Evolutionary conservation across 441 rosid genomes (phyloP).

Genomic region (Isatis lusitanica): DNA sequence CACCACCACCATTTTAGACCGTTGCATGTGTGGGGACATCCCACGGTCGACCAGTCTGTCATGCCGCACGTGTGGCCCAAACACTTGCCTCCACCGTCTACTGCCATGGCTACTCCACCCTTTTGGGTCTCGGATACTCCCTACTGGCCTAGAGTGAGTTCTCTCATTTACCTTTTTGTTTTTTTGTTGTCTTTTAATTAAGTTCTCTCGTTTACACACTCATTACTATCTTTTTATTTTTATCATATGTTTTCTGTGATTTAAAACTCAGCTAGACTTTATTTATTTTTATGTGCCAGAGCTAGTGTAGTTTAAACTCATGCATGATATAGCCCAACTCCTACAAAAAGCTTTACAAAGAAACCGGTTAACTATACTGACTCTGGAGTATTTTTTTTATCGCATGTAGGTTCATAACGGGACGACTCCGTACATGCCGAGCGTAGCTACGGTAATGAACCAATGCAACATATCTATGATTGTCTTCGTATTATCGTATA

Average conservation of each 20-base stretch:
- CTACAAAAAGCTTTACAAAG: background rate
- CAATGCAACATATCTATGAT: slow-evolving; percentile 24
- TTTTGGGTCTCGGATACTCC: slow-evolving; percentile 37
- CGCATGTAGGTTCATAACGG: slow-evolving; percentile 51
- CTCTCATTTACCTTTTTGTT: background rate
- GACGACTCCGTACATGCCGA: slow-evolving; percentile 49
- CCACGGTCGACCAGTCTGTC: slow-evolving; percentile 40
- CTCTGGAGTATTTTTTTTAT: background rate
- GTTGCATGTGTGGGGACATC: slow-evolving; percentile 96
- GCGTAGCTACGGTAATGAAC: slow-evolving; percentile 46
- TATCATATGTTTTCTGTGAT: background rate
- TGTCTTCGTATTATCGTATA: background rate
- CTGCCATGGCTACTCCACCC: slow-evolving; percentile 37
- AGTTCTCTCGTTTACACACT: background rate
- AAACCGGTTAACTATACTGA: background rate
- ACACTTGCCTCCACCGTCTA: slow-evolving; percentile 46
- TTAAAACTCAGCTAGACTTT: background rate
- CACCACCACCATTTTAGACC: slow-evolving; percentile 56
- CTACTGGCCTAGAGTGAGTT: slow-evolving; percentile 58
- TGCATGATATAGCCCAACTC: background rate
- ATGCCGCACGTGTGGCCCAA: slow-evolving; percentile 57
- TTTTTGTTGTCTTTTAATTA: background rate
- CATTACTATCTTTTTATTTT: background rate
- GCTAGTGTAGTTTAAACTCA: background rate
- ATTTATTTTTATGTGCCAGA: background rate